Conservation (phyloP, 495 filamentous ascomycete genomes). For the Neurospora intermedia region DNA sequence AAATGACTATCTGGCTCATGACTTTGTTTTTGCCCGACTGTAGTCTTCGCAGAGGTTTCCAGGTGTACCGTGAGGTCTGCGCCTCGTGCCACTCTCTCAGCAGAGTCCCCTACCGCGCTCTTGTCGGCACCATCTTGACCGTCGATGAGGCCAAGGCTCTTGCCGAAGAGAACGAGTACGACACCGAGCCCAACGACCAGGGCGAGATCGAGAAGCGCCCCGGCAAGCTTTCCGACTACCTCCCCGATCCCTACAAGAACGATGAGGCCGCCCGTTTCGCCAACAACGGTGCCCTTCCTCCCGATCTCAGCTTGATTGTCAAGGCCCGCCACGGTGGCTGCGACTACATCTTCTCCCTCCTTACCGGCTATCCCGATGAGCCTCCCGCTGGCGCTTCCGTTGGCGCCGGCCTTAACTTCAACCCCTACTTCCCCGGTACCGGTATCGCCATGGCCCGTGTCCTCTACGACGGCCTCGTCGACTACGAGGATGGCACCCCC, state of each 20-base stretch:
- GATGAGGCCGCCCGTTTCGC: slow-evolving; percentile 96
- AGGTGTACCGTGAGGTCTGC: slow-evolving; percentile 99
- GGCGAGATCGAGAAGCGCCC: slow-evolving; percentile 96
- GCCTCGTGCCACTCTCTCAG: slow-evolving; percentile 91
- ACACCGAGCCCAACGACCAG: slow-evolving; percentile 94
- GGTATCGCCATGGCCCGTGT: slow-evolving; percentile 99
- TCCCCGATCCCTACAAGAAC: slow-evolving; percentile 92
- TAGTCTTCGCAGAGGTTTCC: slow-evolving; percentile 97
- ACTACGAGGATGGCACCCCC: slow-evolving; percentile 95
- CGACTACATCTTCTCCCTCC: slow-evolving; percentile 92
- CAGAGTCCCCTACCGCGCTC: slow-evolving; percentile 83
- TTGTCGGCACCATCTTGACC: slow-evolving; percentile 87
- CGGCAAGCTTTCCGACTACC: slow-evolving; percentile 96
- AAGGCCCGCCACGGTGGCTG: slow-evolving; percentile 97
- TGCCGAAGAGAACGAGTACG: slow-evolving; percentile 97
- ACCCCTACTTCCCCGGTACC: slow-evolving; percentile 99
- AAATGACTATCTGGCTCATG: slow-evolving; percentile 7
- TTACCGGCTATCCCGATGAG: slow-evolving; percentile 99
- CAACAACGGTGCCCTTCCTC: slow-evolving; percentile 95
- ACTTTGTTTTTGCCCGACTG: slow-evolving; percentile 3
- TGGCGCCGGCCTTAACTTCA: slow-evolving; percentile 89
- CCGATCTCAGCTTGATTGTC: slow-evolving; percentile 94
- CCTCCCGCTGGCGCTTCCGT: slow-evolving; percentile 77
- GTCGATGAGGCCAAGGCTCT: slow-evolving; percentile 95
- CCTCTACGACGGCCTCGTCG: slow-evolving; percentile 92